These are phyloP conservation scores for Erigeron philadelphicus DNA, from an alignment of 140 eudicot species.

Conservation along the genomic window DNA sequence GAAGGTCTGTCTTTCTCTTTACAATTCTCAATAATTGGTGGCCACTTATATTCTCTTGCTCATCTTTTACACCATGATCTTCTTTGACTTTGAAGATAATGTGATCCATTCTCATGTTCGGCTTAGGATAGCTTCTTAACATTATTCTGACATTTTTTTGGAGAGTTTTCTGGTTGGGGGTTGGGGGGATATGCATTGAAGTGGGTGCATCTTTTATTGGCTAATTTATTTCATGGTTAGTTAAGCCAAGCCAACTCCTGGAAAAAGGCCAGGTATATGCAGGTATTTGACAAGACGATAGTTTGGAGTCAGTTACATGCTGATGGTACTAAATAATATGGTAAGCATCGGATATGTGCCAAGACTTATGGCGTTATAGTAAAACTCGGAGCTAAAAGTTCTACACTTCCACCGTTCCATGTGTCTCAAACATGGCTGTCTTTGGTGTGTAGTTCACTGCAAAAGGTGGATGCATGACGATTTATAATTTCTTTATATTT, in stretches of 20 bases:
- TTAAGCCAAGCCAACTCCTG: constrained; percentile 19
- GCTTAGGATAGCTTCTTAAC: constrained; percentile 16
- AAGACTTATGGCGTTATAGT: not conserved
- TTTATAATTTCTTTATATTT: not conserved
- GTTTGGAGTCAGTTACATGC: constrained; percentile 16
- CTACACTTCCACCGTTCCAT: no score
- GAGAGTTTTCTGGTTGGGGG: not conserved
- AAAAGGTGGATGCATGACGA: constrained; percentile 3
- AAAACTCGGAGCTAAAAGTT: not conserved
- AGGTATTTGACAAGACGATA: not conserved
- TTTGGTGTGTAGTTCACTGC: constrained; percentile 10
- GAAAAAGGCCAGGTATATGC: not conserved
- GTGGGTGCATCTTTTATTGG: not conserved
- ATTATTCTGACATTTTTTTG: not conserved
- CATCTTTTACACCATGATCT: constrained; percentile 19
- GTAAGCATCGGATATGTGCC: constrained; percentile 5
- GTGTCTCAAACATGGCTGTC: constrained; percentile 5
- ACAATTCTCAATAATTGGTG: constrained; percentile 25
- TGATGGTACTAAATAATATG: constrained; percentile 15
- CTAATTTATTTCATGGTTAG: not conserved
- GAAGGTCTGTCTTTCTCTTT: constrained; percentile 54
- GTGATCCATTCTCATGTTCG: constrained; percentile 8
- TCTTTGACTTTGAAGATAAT: constrained; percentile 23
- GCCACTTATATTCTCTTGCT: constrained; percentile 21
- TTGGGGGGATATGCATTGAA: not conserved